Conservation (phyloP, 441 rosid species). For the Euphorbia corollata region DNA sequence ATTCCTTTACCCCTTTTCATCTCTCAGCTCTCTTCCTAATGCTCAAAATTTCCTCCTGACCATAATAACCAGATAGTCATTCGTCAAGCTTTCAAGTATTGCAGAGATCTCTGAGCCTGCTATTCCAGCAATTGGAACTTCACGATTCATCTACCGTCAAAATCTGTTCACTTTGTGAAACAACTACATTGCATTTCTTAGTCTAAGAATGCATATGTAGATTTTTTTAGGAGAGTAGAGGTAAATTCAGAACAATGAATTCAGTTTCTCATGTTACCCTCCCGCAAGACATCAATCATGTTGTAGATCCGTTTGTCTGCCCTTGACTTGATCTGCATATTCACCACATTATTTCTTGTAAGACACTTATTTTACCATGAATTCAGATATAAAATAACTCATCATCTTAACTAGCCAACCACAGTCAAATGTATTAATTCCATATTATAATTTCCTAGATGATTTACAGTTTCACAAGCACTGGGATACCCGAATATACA, state of each 20-base stretch:
- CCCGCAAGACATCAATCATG: conserved; percentile 80
- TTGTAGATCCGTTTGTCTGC: conserved; percentile 65
- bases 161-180: background rate
- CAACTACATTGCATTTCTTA: background rate
- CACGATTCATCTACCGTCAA: background rate
- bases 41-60: background rate
- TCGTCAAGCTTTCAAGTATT: too few relatives aligned
- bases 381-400: too few relatives aligned
- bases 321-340: conserved; percentile 42
- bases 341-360: conserved; percentile 10
- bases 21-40: background rate
- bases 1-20: background rate
- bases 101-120: too few relatives aligned
- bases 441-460: too few relatives aligned
- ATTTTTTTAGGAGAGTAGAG: background rate
- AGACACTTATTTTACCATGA: background rate
- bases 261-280: conserved; percentile 68
- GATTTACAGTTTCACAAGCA: too few relatives aligned
- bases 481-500: too few relatives aligned
- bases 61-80: background rate
- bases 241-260: background rate
- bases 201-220: background rate
- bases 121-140: too few relatives aligned
- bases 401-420: too few relatives aligned
- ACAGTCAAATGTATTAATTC: too few relatives aligned